phyloP scores from a whole-genome alignment of 2,329 filamentous ascomycete species.

The Knufia fluminis region DNA sequence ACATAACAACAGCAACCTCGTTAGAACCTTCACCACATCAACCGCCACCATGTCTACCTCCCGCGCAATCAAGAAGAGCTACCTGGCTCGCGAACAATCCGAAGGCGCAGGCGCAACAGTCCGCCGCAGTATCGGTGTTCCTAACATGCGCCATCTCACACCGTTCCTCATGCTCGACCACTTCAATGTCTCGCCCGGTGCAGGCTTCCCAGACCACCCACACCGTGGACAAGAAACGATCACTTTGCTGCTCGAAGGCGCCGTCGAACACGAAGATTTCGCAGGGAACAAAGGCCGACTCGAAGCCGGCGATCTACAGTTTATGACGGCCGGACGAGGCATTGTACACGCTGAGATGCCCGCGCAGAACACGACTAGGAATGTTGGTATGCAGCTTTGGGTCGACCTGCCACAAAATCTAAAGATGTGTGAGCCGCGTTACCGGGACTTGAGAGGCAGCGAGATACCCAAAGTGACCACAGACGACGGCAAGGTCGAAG shows the following conservation, averaged over 20 bases:
- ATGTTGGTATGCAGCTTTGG: slow-evolving; percentile 89
- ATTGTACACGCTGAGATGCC: slow-evolving; percentile 98
- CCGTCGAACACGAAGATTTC: slow-evolving; percentile 87
- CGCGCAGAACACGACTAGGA: slow-evolving; percentile 66
- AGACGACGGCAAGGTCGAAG: slow-evolving; percentile 62
- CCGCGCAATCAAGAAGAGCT: slow-evolving; percentile 70
- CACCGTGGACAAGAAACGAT: slow-evolving; percentile 80
- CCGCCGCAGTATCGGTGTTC: slow-evolving; percentile 76
- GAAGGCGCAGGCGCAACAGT: slow-evolving; percentile 85
- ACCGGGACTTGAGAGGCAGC: slow-evolving; percentile 67
- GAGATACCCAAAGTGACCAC: slow-evolving; percentile 71
- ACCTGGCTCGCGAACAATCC: slow-evolving; percentile 73
- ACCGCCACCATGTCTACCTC: slow-evolving; percentile 54
- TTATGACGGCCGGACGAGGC: slow-evolving; percentile 89
- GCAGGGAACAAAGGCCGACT: slow-evolving; percentile 78
- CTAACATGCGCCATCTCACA: slow-evolving; percentile 72
- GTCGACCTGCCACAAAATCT: slow-evolving; percentile 76
- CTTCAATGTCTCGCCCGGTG: slow-evolving; percentile 68
- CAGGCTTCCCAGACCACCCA: slow-evolving; percentile 83
- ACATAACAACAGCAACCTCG: not conserved
- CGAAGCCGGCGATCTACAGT: slow-evolving; percentile 79
- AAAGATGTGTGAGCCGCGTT: slow-evolving; percentile 84
- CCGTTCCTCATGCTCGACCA: slow-evolving; percentile 97
- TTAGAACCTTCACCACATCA: slow-evolving; percentile 17
- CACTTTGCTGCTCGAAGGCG: slow-evolving; percentile 79